Evolutionary conservation across 208 protist genomes (phyloP), one percentile per base, ranked within the genome.

Genomic region (Tetramitus jugosus): DNA sequence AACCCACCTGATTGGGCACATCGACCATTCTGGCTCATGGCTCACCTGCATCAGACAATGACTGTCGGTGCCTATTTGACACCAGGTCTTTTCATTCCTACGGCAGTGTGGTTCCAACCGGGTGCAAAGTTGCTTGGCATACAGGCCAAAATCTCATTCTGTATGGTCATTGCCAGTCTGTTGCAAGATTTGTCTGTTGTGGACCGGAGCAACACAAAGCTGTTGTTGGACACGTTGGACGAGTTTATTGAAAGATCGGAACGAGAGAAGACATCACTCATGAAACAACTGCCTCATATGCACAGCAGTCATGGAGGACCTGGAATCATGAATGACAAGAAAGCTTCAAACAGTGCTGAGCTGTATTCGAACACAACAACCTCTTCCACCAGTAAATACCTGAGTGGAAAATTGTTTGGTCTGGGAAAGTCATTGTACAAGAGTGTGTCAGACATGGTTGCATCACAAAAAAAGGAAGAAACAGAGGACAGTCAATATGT

Each of bases 351-450:
- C n/a, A n/a, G n/a, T n/a, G 14, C 10, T 26, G 49, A 56, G 20
- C 20, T 56, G 20, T 56, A 64, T 33, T 7, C 61, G 37, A 67
- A 17, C 17, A 39, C 61, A 31, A 67, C 31, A 31, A 67, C 61
- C n/a, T 37, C 60, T 33, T 64, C 60, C 26, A 10, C 60, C 29
- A 7, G 29, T 67, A 7, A n/a, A 43, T 40, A 2, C 62, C 8
- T 69, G 8, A 69, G 20, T 7, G 43, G 62, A 29, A 69, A 69
- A 26, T 17, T 69, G 33, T 69, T 69, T 69, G 62, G 62, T 37
- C 43, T 69, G 37, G 62, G 62, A 37, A 69, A 69, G 43, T 45
- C 37, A 31, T 13, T 69, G 7, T 69, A 42, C 26, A 69, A 69
- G 43, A 43, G 26, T 17, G 33, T 43, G 1, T 45, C 39, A 43